These are phyloP conservation scores for Mortierella sp. DNA, from an alignment of 371 early-diverging fungal species.

Conservation along the genomic window DNA sequence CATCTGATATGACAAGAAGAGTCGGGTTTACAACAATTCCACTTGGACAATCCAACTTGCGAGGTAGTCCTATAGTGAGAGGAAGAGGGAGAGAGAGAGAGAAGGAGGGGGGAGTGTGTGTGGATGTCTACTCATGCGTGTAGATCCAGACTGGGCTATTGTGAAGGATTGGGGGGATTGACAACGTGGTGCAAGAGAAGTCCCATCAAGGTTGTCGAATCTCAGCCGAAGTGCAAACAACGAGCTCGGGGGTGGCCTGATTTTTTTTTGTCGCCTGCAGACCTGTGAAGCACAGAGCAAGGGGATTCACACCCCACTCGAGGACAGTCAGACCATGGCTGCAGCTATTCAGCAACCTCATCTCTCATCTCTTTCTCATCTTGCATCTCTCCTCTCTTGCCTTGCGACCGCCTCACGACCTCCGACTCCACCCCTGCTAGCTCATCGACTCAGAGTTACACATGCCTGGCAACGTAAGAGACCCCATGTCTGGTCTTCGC, in stretches of 20 bases:
- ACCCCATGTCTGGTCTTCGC: too few relatives aligned
- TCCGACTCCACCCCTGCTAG: background rate
- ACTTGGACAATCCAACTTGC: too few relatives aligned
- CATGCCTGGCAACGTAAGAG: slow-evolving; percentile 54
- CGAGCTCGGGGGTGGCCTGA: slow-evolving; percentile 31
- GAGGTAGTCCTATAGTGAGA: too few relatives aligned
- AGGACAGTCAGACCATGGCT: slow-evolving; percentile 1
- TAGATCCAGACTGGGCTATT: too few relatives aligned
- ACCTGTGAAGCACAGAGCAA: background rate
- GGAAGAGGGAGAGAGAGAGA: too few relatives aligned
- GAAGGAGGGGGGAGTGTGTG: background rate
- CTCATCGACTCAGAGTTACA: background rate
- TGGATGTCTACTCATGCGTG: too few relatives aligned
- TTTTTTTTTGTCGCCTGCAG: slow-evolving; percentile 21
- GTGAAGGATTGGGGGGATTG: too few relatives aligned
- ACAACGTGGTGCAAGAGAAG: too few relatives aligned
- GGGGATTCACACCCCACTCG: background rate
- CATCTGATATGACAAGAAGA: too few relatives aligned
- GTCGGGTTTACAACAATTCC: too few relatives aligned
- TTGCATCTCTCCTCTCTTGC: background rate
- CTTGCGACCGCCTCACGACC: background rate
- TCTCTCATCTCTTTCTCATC: slow-evolving; percentile 4
- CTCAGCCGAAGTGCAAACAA: background rate
- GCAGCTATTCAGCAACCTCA: background rate
- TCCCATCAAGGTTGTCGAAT: too few relatives aligned